Percentiles rank a stretch among this genome's conserved stretches.
These are phyloP conservation scores for Pseudogymnoascus sp. DNA, from an alignment of 2,329 filamentous ascomycete species.

Conservation along the genomic window DNA sequence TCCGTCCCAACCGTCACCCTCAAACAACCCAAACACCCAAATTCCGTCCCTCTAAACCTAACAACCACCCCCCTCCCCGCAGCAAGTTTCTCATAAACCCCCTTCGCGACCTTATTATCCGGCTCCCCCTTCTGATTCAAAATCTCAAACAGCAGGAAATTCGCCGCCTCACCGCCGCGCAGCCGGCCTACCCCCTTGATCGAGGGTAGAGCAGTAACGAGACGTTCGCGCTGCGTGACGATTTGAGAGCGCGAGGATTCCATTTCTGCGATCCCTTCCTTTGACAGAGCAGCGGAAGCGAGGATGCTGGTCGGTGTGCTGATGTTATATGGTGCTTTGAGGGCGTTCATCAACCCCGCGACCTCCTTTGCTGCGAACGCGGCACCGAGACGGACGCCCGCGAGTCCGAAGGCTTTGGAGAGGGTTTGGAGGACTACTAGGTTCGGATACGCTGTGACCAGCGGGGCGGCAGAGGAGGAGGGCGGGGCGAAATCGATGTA, in stretches of 20 bases:
- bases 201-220: slow-evolving; percentile 64
- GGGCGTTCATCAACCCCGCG: slow-evolving; percentile 72
- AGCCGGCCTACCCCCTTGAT: slow-evolving; percentile 74
- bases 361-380: slow-evolving; percentile 72
- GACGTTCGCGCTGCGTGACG: slow-evolving; percentile 64
- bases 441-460: slow-evolving; percentile 88
- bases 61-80: slow-evolving; percentile 86
- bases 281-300: slow-evolving; percentile 63
- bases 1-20: slow-evolving; percentile 90
- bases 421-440: slow-evolving; percentile 96
- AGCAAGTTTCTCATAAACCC: slow-evolving; percentile 76
- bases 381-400: slow-evolving; percentile 82
- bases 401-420: slow-evolving; percentile 95
- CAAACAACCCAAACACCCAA: slow-evolving; percentile 80
- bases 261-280: slow-evolving; percentile 66
- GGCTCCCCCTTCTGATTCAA: slow-evolving; percentile 64
- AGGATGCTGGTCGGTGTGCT: slow-evolving; percentile 79
- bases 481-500: slow-evolving; percentile 90
- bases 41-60: slow-evolving; percentile 85
- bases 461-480: slow-evolving; percentile 75
- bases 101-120: slow-evolving; percentile 69
- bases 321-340: slow-evolving; percentile 97
- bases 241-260: slow-evolving; percentile 59
- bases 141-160: slow-evolving; percentile 89
- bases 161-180: slow-evolving; percentile 70